These are phyloP conservation scores for Ceratobasidium sp. DNA, from an alignment of 1,284 basidiomycete species.

Conservation along the genomic window DNA sequence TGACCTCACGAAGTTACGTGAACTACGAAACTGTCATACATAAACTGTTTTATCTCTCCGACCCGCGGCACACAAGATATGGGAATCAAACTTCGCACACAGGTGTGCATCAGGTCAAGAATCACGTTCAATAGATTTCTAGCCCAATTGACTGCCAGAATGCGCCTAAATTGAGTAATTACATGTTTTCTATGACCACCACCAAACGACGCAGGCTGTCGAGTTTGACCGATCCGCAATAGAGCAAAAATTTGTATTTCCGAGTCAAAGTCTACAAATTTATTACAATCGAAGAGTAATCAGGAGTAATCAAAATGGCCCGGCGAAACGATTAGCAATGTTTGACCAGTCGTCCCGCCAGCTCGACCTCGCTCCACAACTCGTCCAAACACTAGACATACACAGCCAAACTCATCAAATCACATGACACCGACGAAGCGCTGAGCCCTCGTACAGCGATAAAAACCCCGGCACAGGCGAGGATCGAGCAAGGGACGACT, in stretches of 20 bases:
- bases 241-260: background rate
- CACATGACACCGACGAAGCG: background rate
- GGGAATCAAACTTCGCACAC: too few species aligned
- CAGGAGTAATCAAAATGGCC: too few species aligned
- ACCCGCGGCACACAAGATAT: too few species aligned
- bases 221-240: background rate
- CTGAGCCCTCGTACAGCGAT: background rate
- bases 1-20: too few species aligned
- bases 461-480: background rate
- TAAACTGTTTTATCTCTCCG: too few species aligned
- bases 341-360: background rate
- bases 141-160: too few species aligned
- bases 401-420: background rate
- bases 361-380: background rate
- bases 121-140: too few species aligned
- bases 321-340: too few species aligned
- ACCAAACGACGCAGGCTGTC: background rate
- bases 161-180: slow-evolving; percentile 5
- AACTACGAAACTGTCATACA: too few species aligned
- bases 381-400: background rate
- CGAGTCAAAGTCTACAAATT: too few species aligned
- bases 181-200: background rate
- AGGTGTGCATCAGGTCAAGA: too few species aligned
- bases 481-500: background rate
- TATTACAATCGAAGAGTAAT: too few species aligned